Conservation (phyloP, 345 rosid species). For the Odontarrhena argentea region DNA sequence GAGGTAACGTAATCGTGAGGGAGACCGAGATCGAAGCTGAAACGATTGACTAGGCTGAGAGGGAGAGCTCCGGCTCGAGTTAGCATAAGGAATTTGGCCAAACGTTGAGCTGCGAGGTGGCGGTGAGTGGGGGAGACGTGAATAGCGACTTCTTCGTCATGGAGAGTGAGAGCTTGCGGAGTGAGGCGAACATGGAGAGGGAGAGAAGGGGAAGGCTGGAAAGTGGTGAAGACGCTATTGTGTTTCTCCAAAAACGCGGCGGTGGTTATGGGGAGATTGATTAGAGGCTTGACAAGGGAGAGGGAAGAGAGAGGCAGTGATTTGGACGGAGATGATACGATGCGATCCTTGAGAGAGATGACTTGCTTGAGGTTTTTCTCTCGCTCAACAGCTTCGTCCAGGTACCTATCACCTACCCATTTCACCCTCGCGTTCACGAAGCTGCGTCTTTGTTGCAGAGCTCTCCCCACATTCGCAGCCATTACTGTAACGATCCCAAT, state of each 20-base stretch:
- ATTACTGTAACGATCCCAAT: background rate
- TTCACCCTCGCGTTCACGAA: constrained; percentile 68
- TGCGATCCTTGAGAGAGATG: constrained; percentile 64
- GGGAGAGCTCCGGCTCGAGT: constrained; percentile 55
- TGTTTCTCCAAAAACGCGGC: constrained; percentile 52
- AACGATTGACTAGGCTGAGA: constrained; percentile 51
- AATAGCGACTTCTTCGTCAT: constrained; percentile 57
- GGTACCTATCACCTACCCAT: constrained; percentile 69
- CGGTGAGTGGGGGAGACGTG: constrained; percentile 44
- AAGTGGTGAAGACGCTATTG: constrained; percentile 53
- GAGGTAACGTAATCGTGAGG: constrained; percentile 62
- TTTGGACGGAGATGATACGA: constrained; percentile 56
- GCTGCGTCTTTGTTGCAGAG: constrained; percentile 47
- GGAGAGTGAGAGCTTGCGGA: constrained; percentile 49
- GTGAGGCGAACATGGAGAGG: constrained; percentile 75
- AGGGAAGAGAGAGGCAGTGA: constrained; percentile 66
- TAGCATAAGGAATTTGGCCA: constrained; percentile 74
- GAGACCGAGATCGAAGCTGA: constrained; percentile 76
- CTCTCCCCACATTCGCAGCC: constrained; percentile 42
- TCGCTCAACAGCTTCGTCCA: constrained; percentile 55
- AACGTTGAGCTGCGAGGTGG: constrained; percentile 43
- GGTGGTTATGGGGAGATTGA: constrained; percentile 49
- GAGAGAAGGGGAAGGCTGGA: constrained; percentile 69
- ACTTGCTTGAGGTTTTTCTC: constrained; percentile 66
- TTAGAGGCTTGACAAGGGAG: constrained; percentile 58